These are phyloP conservation scores for Thraustochytrium striatum DNA, from an alignment of 352 stramenopile species.

Conservation along the genomic window DNA sequence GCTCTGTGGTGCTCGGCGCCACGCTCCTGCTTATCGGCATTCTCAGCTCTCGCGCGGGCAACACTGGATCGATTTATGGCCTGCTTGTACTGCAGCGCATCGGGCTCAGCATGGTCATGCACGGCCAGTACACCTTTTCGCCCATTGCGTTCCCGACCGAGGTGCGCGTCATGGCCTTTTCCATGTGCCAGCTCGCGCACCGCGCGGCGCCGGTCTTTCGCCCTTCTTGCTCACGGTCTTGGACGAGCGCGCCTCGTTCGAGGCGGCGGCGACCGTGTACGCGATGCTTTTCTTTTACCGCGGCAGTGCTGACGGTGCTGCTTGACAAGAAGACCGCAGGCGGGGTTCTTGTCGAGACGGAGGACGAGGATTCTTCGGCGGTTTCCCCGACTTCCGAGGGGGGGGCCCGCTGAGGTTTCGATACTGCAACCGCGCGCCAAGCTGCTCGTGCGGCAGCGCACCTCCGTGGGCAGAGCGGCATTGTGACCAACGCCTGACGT, in stretches of 20 bases:
- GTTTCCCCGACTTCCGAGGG: too few relatives aligned
- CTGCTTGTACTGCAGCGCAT: conserved; percentile 14
- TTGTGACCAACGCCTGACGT: too few relatives aligned
- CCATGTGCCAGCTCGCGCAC: neutral
- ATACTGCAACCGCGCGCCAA: too few relatives aligned
- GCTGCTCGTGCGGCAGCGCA: too few relatives aligned
- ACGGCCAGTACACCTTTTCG: conserved; percentile 11
- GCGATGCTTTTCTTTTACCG: neutral
- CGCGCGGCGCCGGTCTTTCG: neutral
- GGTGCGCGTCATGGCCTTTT: neutral
- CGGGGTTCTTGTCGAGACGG: neutral
- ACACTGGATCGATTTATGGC: neutral
- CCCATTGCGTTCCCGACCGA: conserved; percentile 2
- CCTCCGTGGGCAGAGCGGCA: too few relatives aligned
- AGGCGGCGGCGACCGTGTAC: neutral
- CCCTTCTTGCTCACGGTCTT: neutral
- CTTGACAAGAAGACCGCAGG: neutral
- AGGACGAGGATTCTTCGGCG: neutral
- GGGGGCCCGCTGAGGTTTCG: too few relatives aligned
- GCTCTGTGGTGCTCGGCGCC: neutral
- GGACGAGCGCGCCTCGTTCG: neutral
- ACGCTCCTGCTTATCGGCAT: neutral
- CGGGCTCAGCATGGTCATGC: neutral
- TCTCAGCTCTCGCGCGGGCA: neutral
- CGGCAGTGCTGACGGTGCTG: neutral